These are phyloP conservation scores for Boletus sp. DNA, from an alignment of 768 basidiomycete genomes.

Conservation along the genomic window DNA sequence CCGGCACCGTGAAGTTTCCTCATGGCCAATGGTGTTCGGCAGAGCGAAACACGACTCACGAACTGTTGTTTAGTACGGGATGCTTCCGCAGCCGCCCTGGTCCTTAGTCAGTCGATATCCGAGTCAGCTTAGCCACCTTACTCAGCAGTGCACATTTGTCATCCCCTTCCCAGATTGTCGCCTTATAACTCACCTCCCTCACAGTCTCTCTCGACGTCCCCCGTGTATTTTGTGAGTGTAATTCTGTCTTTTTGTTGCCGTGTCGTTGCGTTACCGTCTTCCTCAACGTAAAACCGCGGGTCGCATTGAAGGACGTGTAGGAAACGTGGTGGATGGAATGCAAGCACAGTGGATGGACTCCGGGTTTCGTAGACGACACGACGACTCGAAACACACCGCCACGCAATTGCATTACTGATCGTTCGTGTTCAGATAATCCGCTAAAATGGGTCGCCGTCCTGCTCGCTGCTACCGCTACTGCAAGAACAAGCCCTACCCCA, in stretches of 20 bases:
- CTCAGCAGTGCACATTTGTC: conserved; percentile 24
- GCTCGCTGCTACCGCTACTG: conserved; percentile 99
- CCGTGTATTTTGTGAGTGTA: conserved; percentile 24
- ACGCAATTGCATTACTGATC: conserved; percentile 5
- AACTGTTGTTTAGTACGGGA: too few species aligned
- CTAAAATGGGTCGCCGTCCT: conserved; percentile 90
- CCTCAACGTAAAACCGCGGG: background rate
- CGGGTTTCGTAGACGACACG: background rate
- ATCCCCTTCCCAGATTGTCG: conserved; percentile 16
- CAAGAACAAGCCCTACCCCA: conserved; percentile 99
- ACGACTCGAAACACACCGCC: background rate
- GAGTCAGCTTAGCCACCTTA: conserved; percentile 5
- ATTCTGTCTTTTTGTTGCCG: background rate
- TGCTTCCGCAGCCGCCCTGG: too few species aligned
- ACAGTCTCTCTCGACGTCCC: conserved; percentile 7
- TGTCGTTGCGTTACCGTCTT: background rate
- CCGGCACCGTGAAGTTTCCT: too few species aligned
- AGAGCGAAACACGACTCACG: too few species aligned
- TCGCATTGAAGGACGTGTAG: background rate
- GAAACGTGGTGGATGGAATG: conserved; percentile 14
- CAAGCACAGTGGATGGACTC: conserved; percentile 9
- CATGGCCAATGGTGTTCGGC: too few species aligned
- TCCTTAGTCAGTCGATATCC: too few species aligned
- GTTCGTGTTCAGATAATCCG: conserved; percentile 9
- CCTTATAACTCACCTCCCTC: conserved; percentile 17